These are phyloP conservation scores for Fusarium dimerum DNA, from an alignment of 2,329 filamentous ascomycete species.

Conservation along the genomic window DNA sequence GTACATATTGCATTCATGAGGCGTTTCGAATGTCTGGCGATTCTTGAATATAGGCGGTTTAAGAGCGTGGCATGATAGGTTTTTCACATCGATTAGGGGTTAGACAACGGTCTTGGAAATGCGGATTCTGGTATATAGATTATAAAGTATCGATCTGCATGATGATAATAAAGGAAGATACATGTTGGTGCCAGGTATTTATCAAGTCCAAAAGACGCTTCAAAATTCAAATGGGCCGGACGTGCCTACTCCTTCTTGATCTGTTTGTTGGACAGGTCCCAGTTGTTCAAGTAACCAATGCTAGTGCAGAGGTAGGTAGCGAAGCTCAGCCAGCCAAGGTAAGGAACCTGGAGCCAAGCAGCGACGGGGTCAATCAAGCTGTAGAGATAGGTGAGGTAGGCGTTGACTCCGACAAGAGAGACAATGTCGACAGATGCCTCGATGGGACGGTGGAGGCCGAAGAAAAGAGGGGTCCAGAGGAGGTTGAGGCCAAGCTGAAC, in stretches of 20 bases:
- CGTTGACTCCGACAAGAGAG: slow-evolving; percentile 69
- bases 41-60: slow-evolving; percentile 1
- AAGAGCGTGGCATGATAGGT: slow-evolving; percentile 8
- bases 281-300: slow-evolving; percentile 67
- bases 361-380: slow-evolving; percentile 70
- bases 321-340: slow-evolving; percentile 83
- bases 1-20: slow-evolving; percentile 18
- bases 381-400: slow-evolving; percentile 76
- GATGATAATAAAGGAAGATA: not conserved
- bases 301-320: slow-evolving; percentile 81
- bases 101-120: not conserved
- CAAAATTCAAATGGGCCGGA: not conserved
- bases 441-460: slow-evolving; percentile 70
- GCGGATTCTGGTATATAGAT: slow-evolving; percentile 7
- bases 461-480: slow-evolving; percentile 92
- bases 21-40: slow-evolving; percentile 17
- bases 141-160: slow-evolving; percentile 3
- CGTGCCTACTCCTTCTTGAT: slow-evolving; percentile 26
- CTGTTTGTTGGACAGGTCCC: slow-evolving; percentile 51
- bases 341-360: slow-evolving; percentile 76
- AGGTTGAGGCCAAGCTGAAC: slow-evolving; percentile 84
- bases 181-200: not conserved
- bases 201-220: not conserved
- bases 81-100: slow-evolving; percentile 1
- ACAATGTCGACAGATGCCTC: slow-evolving; percentile 76